phyloP scores from a whole-genome alignment of 2,329 filamentous ascomycete genomes.

The Trichoderma koningiopsis region DNA sequence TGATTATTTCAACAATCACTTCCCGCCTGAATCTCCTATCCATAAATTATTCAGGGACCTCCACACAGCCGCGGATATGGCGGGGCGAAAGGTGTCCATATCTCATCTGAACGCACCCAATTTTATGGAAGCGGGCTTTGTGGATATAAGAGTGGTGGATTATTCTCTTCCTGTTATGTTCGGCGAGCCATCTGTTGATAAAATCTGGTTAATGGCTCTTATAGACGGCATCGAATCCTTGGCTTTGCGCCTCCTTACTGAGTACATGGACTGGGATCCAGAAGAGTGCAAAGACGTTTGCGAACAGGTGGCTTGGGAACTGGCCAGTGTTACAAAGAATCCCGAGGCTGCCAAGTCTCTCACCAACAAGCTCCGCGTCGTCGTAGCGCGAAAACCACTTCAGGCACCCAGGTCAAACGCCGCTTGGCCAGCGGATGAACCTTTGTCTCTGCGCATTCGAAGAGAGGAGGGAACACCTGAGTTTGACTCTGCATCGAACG shows the following conservation, averaged over 20 bases:
- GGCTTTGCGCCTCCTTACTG: constrained; percentile 54
- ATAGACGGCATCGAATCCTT: constrained; percentile 54
- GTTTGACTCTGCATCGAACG: neutral
- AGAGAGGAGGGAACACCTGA: neutral
- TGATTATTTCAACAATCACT: constrained; percentile 39
- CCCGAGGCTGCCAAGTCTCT: constrained; percentile 47
- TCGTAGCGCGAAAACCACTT: constrained; percentile 54
- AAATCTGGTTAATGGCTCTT: constrained; percentile 56
- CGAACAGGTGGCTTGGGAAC: constrained; percentile 50
- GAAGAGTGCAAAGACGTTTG: constrained; percentile 52
- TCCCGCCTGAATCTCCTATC: constrained; percentile 49
- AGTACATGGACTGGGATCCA: constrained; percentile 55
- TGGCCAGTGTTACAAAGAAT: constrained; percentile 52
- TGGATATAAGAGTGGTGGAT: constrained; percentile 51
- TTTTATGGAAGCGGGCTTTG: constrained; percentile 53
- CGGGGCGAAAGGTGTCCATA: constrained; percentile 50
- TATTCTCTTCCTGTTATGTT: constrained; percentile 52
- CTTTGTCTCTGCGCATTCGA: neutral
- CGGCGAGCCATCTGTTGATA: constrained; percentile 50
- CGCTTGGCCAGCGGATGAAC: constrained; percentile 13
- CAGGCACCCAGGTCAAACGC: constrained; percentile 30
- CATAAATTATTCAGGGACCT: constrained; percentile 47
- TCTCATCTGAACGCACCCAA: constrained; percentile 49
- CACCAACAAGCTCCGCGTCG: constrained; percentile 50
- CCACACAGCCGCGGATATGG: constrained; percentile 45